Conservation (phyloP, 148 eudicot species). For the Silene uniflora region DNA sequence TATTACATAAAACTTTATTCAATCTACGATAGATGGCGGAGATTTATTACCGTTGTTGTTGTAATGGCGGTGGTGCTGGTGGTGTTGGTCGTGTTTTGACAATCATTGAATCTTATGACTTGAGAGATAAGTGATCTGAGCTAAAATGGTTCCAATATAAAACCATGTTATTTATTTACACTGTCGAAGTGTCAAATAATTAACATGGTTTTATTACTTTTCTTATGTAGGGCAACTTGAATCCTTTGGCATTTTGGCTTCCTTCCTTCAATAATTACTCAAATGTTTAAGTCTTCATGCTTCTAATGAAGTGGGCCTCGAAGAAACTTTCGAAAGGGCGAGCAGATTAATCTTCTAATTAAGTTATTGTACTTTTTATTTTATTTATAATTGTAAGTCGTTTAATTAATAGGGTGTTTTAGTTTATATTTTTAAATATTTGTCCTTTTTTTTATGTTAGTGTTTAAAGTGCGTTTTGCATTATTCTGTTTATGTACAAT, state of each 20-base stretch:
- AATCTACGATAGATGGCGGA: not conserved
- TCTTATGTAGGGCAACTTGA: slow-evolving; percentile 34
- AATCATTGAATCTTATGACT: not conserved
- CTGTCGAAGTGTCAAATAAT: no score
- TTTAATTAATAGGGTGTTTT: not conserved
- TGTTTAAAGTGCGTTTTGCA: no score
- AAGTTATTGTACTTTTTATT: slow-evolving; percentile 11
- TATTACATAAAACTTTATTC: no score
- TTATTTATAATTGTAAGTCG: slow-evolving; percentile 8
- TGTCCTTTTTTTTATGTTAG: no score
- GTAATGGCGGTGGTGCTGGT: not conserved
- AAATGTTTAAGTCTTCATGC: slow-evolving; percentile 16
- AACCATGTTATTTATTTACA: not conserved
- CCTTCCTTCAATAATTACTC: slow-evolving; percentile 18
- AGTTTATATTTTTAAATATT: no score
- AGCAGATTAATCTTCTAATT: slow-evolving; percentile 30
- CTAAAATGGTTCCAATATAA: not conserved
- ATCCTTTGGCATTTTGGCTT: slow-evolving; percentile 38
- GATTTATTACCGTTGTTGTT: not conserved
- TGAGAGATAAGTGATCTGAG: not conserved
- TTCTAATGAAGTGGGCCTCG: slow-evolving; percentile 36
- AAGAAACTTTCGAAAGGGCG: slow-evolving; percentile 30
- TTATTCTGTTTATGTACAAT: no score
- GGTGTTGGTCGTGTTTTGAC: slow-evolving; percentile 4
- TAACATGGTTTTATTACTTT: not conserved